Conservation (phyloP, 176 grass and related monocot species). For the Oryza glaberrima region DNA sequence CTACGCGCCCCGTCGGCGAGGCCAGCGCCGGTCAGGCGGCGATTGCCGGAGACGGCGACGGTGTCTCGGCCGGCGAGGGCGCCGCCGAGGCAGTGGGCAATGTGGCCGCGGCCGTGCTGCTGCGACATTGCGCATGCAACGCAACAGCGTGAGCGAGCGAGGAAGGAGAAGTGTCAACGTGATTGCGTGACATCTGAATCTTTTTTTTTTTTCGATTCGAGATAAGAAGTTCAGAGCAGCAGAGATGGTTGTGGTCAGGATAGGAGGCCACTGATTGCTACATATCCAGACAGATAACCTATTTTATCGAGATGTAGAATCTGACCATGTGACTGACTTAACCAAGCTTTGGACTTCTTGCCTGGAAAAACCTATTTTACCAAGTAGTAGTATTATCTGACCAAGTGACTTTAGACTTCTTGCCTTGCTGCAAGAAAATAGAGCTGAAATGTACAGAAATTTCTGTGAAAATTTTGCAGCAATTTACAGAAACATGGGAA, state of each 20-base stretch:
- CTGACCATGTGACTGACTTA: not conserved
- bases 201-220: not conserved
- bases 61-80: constrained; percentile 21
- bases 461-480: not conserved
- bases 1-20: constrained; percentile 49
- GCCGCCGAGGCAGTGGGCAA: constrained; percentile 61
- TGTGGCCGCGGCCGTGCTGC: constrained; percentile 47
- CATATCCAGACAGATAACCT: not conserved
- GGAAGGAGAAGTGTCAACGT: not conserved
- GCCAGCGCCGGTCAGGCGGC: constrained; percentile 37
- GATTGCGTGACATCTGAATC: not conserved
- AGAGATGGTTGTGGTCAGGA: not conserved
- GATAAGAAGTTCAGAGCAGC: too few species aligned
- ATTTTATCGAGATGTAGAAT: not conserved
- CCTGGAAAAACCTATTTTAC: not conserved
- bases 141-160: too few species aligned
- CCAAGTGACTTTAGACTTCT: not conserved
- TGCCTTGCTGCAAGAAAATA: too few species aligned
- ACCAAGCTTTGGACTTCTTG: too few species aligned
- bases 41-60: constrained; percentile 15
- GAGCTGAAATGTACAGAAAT: not conserved
- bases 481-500: too few species aligned
- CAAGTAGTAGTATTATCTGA: not conserved
- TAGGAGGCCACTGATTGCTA: not conserved
- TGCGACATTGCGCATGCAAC: constrained; percentile 11